Evolutionary conservation across 2,329 filamentous ascomycete species (phyloP).

Genomic region (Fonsecaea multimorphosa): DNA sequence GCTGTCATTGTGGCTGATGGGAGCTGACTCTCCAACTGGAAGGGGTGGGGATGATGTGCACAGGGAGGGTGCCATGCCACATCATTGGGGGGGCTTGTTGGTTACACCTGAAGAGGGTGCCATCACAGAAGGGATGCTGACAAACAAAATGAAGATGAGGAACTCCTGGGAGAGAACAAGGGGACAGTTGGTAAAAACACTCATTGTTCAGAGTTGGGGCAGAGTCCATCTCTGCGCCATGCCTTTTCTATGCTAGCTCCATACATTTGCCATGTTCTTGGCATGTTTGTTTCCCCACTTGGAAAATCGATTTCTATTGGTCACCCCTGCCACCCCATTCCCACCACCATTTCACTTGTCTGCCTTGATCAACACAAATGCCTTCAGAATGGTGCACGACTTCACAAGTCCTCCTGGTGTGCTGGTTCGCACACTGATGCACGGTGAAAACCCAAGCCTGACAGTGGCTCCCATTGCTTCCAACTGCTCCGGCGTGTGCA

Average conservation of each 20-base stretch:
- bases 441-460: constrained; percentile 28
- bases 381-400: constrained; percentile 5
- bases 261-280: not conserved
- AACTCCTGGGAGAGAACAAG: not conserved
- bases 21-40: not conserved
- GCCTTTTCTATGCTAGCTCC: not conserved
- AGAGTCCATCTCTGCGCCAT: not conserved
- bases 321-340: not conserved
- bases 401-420: constrained; percentile 20
- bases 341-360: constrained; percentile 1
- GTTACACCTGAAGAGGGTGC: not conserved
- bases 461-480: constrained; percentile 24
- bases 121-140: not conserved
- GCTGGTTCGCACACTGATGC: constrained; percentile 22
- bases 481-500: constrained; percentile 19
- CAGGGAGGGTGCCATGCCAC: not conserved
- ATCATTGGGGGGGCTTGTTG: not conserved
- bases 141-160: not conserved
- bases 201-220: not conserved
- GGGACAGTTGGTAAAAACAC: not conserved
- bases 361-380: constrained; percentile 28
- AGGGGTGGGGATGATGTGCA: not conserved
- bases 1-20: not conserved
- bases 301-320: not conserved
- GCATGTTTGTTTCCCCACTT: not conserved